phyloP scores from a whole-genome alignment of 768 basidiomycete genomes.

The Gloeophyllum trabeum region DNA sequence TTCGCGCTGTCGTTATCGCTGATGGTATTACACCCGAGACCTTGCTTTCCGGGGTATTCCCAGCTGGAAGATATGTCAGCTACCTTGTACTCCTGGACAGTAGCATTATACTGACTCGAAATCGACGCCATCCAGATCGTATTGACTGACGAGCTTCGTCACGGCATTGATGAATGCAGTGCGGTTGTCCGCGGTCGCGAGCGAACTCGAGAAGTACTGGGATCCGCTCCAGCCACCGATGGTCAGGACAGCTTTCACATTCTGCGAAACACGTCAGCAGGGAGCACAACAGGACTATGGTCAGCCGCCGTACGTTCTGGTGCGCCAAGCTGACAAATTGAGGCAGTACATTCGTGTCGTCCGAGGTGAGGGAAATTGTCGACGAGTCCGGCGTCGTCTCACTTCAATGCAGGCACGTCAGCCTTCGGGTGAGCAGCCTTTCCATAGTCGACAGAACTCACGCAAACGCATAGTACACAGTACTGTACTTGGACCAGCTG shows the following conservation, averaged over 20 bases:
- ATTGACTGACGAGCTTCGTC: constrained; percentile 31
- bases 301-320: constrained; percentile 16
- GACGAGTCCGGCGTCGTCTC: constrained; percentile 20
- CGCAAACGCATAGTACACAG: constrained; percentile 63
- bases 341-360: constrained; percentile 37
- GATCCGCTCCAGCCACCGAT: constrained; percentile 69
- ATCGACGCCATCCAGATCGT: constrained; percentile 48
- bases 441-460: constrained; percentile 13
- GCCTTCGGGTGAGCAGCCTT: neutral
- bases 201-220: constrained; percentile 46
- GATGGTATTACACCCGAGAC: constrained; percentile 61
- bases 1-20: constrained; percentile 54
- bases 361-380: constrained; percentile 27
- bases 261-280: constrained; percentile 19
- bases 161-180: constrained; percentile 57
- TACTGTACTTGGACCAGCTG: constrained; percentile 57
- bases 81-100: neutral
- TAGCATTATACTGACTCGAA: constrained; percentile 13
- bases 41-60: constrained; percentile 70
- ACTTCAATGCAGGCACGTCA: constrained; percentile 10
- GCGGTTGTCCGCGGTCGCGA: constrained; percentile 44
- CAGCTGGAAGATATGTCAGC: constrained; percentile 36
- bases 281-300: neutral
- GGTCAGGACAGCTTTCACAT: constrained; percentile 42
- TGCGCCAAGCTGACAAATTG: constrained; percentile 41